Base-by-base conservation (phyloP, 768 basidiomycete genomes). In the Calocera viscosa region DNA sequence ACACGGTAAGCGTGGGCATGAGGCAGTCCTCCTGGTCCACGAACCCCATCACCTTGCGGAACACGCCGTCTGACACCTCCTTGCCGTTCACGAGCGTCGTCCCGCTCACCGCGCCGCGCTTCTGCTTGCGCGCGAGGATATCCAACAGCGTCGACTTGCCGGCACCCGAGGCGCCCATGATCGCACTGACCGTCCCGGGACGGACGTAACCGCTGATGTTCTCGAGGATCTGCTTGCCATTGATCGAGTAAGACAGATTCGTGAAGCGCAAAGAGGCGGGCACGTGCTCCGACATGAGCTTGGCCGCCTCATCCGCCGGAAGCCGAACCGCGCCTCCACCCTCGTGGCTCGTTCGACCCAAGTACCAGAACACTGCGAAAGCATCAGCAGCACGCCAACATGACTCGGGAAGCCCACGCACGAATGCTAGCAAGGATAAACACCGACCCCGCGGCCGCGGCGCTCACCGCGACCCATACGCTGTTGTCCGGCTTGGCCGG, bases 21-120 rank as follows among this genome's bases (percentile, higher is more conserved):
- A 99, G 77, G 11, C 93, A 96, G 75, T 99, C 96, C 76, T 98
- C 96, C 76, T 99, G 96, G 74, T 99, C 95, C 49, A 99, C 96
- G 70, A 90, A 99, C 33, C 96, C 96, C 70, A 89, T 86, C 3
- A 97, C 88, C 38, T 86, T 84, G 74, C 86, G 87, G 80, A 91
- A 96, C 74, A 89, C 84, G 28, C 80, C 77, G 74, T 91, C 81
- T 49, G 80, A 79, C 28, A 95, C 87, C 68, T 82, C 82, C 1
- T 91, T 81, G 0, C 95, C 94, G 72, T 98, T 98, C 64, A 97
- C 86, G 22, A 91, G 82, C 39, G 87, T 88, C 32, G 81, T 81
- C 1, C 94, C 94, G 38, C 76, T 74, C 7, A 94, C 89, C 1
- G 72, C 67, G 0, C 96, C 96, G 16, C 87, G 82, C 78, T 98